These are phyloP conservation scores for Aspergillus fischeri DNA, from an alignment of 2,329 filamentous ascomycete genomes.

Conservation along the genomic window DNA sequence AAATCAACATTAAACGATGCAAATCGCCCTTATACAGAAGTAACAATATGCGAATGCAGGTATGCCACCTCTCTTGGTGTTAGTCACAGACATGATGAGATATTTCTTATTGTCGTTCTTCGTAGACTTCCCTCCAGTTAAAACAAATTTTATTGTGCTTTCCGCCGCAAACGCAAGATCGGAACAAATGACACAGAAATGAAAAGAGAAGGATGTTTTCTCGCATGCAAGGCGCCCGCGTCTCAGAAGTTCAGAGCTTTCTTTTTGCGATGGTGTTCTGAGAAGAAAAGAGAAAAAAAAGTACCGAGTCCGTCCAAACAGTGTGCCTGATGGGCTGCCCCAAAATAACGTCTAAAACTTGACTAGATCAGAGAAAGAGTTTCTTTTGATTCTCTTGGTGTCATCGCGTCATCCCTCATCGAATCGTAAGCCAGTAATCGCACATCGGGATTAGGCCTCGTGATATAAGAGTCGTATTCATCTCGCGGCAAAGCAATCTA, in stretches of 20 bases:
- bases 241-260: slow-evolving; percentile 21
- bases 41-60: slow-evolving; percentile 35
- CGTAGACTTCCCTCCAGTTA: slow-evolving; percentile 30
- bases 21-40: slow-evolving; percentile 31
- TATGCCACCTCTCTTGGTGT: slow-evolving; percentile 34
- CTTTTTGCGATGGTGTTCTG: slow-evolving; percentile 29
- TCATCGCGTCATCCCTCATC: slow-evolving; percentile 47
- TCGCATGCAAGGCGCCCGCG: slow-evolving; percentile 23
- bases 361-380: slow-evolving; percentile 38
- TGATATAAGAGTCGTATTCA: slow-evolving; percentile 40
- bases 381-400: slow-evolving; percentile 37
- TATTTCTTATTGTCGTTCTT: slow-evolving; percentile 33
- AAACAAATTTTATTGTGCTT: slow-evolving; percentile 20
- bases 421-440: slow-evolving; percentile 44
- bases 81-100: slow-evolving; percentile 22
- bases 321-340: slow-evolving; percentile 36
- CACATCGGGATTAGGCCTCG: slow-evolving; percentile 35
- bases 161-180: slow-evolving; percentile 17
- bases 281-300: slow-evolving; percentile 23
- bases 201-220: slow-evolving; percentile 12
- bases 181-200: slow-evolving; percentile 7
- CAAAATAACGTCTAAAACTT: slow-evolving; percentile 41
- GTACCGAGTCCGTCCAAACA: slow-evolving; percentile 27
- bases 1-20: slow-evolving; percentile 28
- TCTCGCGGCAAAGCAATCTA: slow-evolving; percentile 39